These are phyloP conservation scores for Saccharomycopsis fibuligera DNA, from an alignment of 805 yeast species.

Conservation along the genomic window DNA sequence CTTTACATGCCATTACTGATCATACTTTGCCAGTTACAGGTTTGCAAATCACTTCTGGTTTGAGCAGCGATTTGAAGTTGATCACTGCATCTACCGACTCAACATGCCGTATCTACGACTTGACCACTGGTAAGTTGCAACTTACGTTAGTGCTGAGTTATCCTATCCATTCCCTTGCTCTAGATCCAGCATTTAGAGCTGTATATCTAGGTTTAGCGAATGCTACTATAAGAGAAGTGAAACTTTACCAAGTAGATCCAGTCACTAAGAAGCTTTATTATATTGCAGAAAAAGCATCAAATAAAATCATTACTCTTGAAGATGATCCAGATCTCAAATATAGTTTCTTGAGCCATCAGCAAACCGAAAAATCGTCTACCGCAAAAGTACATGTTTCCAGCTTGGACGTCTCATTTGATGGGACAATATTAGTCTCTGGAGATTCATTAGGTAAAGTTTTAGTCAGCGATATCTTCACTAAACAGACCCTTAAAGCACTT, in stretches of 20 bases:
- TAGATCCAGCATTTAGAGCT: constrained; percentile 76
- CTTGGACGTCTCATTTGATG: constrained; percentile 64
- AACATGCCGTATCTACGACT: constrained; percentile 66
- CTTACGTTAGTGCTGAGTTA: constrained; percentile 67
- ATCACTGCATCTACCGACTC: constrained; percentile 69
- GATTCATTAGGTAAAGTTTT: constrained; percentile 64
- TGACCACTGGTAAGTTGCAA: constrained; percentile 39
- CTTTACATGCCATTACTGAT: constrained; percentile 53
- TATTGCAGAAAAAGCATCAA: constrained; percentile 30
- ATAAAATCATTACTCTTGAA: constrained; percentile 41
- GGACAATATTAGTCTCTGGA: constrained; percentile 65
- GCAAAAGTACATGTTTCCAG: constrained; percentile 39
- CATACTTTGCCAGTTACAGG: constrained; percentile 45
- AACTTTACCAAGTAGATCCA: constrained; percentile 36
- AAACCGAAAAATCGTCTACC: constrained; percentile 22
- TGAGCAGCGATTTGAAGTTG: constrained; percentile 52
- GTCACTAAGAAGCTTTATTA: constrained; percentile 6
- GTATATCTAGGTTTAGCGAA: constrained; percentile 61
- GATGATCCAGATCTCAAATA: constrained; percentile 41
- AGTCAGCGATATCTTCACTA: constrained; percentile 62
- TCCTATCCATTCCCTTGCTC: constrained; percentile 49
- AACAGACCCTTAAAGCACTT: constrained; percentile 47
- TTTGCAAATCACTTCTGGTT: constrained; percentile 39
- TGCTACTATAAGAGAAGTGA: constrained; percentile 55
- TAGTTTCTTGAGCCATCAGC: constrained; percentile 49